These are phyloP conservation scores for Termitomyces sp. DNA, from an alignment of 768 basidiomycete genomes.

Conservation along the genomic window DNA sequence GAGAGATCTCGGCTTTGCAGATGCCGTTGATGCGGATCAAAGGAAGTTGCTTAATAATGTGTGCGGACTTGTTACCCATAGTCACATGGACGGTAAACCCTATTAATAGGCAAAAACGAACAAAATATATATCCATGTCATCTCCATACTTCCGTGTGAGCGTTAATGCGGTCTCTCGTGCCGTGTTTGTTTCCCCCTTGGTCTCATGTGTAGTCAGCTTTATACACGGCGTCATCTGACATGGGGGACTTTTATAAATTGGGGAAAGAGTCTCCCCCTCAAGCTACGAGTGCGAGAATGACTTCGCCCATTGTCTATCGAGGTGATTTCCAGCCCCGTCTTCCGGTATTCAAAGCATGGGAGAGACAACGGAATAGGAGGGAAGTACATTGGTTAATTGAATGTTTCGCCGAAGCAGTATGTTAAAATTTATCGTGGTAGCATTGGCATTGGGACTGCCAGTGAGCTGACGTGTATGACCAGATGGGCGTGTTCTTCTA, in stretches of 20 bases:
- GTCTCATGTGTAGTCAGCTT: no score
- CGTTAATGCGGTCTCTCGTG: no score
- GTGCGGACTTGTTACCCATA: no score
- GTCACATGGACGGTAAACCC: no score
- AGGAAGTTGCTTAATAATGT: no score
- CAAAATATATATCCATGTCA: no score
- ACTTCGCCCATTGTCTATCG: constrained; percentile 30
- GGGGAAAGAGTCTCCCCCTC: background rate
- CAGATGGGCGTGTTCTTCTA: constrained; percentile 64
- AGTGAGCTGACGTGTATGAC: constrained; percentile 3
- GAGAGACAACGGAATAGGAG: constrained; percentile 42
- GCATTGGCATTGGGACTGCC: background rate
- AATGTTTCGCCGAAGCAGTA: constrained; percentile 63
- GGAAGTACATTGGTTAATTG: constrained; percentile 48
- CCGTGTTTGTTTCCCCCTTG: background rate
- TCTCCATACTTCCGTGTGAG: background rate
- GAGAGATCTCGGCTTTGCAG: no score
- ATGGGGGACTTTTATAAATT: background rate
- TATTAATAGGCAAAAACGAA: no score
- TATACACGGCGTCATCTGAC: constrained; percentile 1
- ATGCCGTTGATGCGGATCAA: no score
- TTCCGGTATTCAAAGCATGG: constrained; percentile 42
- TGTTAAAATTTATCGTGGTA: constrained; percentile 8
- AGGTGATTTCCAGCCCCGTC: constrained; percentile 38
- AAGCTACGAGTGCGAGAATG: background rate